A percentile compares a stretch with the other conserved stretches of the same genome.
These are phyloP conservation scores for Atalantia buxifolia DNA, from an alignment of 345 rosid species.

Conservation along the genomic window DNA sequence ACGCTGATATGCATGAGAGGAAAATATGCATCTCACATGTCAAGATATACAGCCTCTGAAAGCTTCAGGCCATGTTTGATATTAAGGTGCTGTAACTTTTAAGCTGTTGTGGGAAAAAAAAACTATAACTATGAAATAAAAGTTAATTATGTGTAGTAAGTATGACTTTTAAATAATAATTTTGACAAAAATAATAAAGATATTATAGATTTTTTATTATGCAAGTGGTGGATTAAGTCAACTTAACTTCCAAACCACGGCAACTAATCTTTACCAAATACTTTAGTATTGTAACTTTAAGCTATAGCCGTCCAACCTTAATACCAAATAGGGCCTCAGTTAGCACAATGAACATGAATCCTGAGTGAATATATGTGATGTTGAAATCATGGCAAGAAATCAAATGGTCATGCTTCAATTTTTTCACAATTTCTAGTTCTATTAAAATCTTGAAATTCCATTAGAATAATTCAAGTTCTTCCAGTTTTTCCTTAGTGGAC, in stretches of 20 bases:
- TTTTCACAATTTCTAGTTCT: not conserved
- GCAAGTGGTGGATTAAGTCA: too few relatives aligned
- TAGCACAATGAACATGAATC: not conserved
- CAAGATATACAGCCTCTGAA: not conserved
- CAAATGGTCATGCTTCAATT: not conserved
- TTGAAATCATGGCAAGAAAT: constrained; percentile 8
- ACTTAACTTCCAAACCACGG: too few relatives aligned
- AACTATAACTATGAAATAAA: too few relatives aligned
- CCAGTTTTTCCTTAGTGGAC: not conserved
- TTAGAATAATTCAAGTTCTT: not conserved
- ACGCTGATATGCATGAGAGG: not conserved
- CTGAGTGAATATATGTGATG: not conserved
- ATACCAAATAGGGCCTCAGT: not conserved
- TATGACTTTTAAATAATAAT: too few relatives aligned
- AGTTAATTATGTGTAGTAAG: too few relatives aligned
- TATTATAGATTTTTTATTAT: too few relatives aligned
- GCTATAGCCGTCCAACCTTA: too few relatives aligned
- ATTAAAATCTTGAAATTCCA: not conserved
- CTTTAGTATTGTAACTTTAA: too few relatives aligned
- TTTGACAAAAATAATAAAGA: too few relatives aligned
- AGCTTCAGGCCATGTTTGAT: not conserved
- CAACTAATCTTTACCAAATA: too few relatives aligned
- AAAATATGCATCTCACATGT: not conserved
- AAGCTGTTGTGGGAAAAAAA: too few relatives aligned
- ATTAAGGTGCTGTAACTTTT: too few relatives aligned